Evolutionary conservation across 192 early-diverging fungal species (phyloP).

Genomic region (Coemansia sp.): DNA sequence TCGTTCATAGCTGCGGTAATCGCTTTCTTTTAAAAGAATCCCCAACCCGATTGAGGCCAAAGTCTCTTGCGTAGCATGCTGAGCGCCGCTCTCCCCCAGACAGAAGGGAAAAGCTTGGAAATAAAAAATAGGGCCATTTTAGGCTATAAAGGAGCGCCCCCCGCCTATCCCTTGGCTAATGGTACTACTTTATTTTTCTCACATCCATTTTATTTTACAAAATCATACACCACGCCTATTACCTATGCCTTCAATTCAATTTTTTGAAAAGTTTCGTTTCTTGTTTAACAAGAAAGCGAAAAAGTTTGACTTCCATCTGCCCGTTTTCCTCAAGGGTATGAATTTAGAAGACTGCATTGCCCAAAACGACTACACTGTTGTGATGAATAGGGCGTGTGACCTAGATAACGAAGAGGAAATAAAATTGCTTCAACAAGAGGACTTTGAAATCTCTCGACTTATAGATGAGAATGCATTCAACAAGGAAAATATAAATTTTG

Average conservation of each 20-base stretch:
- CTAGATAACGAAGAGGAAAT: not conserved
- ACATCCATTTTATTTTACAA: not conserved
- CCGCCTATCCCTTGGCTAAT: not conserved
- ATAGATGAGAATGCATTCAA: not conserved
- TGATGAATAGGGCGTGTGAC: not conserved
- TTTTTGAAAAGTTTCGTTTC: not conserved
- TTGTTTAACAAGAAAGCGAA: not conserved
- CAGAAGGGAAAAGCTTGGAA: too few species aligned
- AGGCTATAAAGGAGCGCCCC: not conserved
- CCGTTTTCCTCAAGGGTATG: not conserved
- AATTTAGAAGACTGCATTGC: not conserved
- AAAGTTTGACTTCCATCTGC: not conserved
- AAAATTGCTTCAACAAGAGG: not conserved
- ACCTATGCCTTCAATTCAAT: not conserved
- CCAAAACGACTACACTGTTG: not conserved
- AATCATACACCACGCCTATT: not conserved
- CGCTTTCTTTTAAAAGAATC: not conserved
- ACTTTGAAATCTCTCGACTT: not conserved
- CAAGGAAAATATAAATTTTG: not conserved
- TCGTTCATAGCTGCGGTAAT: not conserved
- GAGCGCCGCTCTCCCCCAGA: not conserved
- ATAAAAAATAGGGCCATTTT: too few species aligned
- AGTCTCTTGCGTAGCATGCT: too few species aligned
- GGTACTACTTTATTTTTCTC: not conserved
- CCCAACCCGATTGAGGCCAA: constrained; percentile 1